phyloP scores from a whole-genome alignment of 768 basidiomycete species.

The Phanerochaete sordida region DNA sequence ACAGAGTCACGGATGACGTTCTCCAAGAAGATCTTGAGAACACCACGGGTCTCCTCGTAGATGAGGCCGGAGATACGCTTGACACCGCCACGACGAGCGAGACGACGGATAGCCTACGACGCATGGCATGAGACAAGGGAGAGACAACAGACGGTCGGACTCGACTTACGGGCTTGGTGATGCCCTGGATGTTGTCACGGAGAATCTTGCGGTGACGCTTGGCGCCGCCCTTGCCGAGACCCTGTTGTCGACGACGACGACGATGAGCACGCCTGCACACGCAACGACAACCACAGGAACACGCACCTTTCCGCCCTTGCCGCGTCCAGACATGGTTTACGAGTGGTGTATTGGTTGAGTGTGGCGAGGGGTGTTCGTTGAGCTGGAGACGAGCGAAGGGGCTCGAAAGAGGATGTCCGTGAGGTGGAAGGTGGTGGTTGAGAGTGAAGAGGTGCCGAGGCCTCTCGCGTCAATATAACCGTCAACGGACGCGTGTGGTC shows the following conservation, averaged over 20 bases:
- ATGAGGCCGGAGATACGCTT: constrained; percentile 59
- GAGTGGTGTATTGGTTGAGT: constrained; percentile 5
- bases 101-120: constrained; percentile 38
- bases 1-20: constrained; percentile 32
- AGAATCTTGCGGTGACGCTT: constrained; percentile 81
- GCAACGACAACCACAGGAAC: neutral
- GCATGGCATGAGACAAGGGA: neutral
- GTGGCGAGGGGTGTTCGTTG: neutral
- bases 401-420: neutral
- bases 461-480: constrained; percentile 11
- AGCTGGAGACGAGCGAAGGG: neutral
- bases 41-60: constrained; percentile 67
- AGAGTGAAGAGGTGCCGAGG: constrained; percentile 1
- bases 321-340: constrained; percentile 67
- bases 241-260: constrained; percentile 33
- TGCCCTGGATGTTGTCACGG: constrained; percentile 81
- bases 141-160: neutral
- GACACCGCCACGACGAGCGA: constrained; percentile 64
- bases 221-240: constrained; percentile 76
- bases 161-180: constrained; percentile 51
- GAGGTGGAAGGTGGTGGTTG: constrained; percentile 12
- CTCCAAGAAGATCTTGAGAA: constrained; percentile 61
- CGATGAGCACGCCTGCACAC: neutral
- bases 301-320: constrained; percentile 66
- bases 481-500: constrained; percentile 15